A percentile compares a stretch with the other conserved stretches of the same genome.
Conservation (phyloP, 345 rosid species). For the Mallotus nudiflorus region DNA sequence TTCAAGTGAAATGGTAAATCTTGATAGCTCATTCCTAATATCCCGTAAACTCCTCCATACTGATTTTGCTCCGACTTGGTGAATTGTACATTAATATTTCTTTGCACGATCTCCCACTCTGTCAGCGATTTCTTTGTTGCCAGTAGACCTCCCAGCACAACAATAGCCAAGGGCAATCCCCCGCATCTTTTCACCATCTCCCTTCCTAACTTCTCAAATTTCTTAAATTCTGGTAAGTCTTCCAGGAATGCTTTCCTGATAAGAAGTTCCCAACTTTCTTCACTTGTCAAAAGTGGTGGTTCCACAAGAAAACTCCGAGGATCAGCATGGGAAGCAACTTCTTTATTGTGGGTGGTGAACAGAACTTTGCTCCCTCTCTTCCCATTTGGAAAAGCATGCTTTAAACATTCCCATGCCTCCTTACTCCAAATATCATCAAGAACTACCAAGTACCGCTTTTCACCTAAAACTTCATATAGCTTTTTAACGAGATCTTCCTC, state of each 20-base stretch:
- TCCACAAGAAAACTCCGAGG: neutral
- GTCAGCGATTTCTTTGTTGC: neutral
- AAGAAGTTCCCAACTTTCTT: slow-evolving; percentile 13
- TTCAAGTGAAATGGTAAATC: slow-evolving; percentile 8
- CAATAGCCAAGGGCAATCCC: slow-evolving; percentile 26
- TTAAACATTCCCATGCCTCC: slow-evolving; percentile 8
- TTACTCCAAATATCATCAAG: slow-evolving; percentile 23
- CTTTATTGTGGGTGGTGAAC: neutral
- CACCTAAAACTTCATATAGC: neutral
- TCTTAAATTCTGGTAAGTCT: neutral
- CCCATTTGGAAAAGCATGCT: slow-evolving; percentile 5
- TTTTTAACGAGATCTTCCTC: neutral
- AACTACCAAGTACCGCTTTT: slow-evolving; percentile 1
- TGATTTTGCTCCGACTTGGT: neutral
- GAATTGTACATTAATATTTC: neutral
- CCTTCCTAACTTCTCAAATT: neutral
- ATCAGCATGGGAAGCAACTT: slow-evolving; percentile 12
- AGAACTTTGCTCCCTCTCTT: slow-evolving; percentile 6
- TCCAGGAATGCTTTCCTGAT: neutral
- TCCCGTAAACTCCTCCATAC: slow-evolving; percentile 12
- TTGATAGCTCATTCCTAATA: neutral
- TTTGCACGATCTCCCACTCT: slow-evolving; percentile 6
- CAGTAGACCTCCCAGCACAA: slow-evolving; percentile 13
- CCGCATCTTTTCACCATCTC: slow-evolving; percentile 20
- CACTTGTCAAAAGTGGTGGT: slow-evolving; percentile 6